phyloP scores from a whole-genome alignment of 2,329 filamentous ascomycete genomes.

The Incumbomyces delicatus region DNA sequence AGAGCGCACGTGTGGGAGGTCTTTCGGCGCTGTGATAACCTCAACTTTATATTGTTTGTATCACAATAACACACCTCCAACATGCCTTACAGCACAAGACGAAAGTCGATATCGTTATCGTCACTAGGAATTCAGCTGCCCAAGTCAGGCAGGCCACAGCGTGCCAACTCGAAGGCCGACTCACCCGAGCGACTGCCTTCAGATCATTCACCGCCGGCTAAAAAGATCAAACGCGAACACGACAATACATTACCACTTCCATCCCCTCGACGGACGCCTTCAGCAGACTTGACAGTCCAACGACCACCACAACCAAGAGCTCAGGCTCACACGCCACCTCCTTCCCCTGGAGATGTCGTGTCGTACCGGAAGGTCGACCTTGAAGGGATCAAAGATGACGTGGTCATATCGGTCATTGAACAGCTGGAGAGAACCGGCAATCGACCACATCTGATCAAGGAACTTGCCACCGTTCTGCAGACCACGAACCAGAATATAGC shows the following conservation, averaged over 20 bases:
- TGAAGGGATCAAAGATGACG: slow-evolving; percentile 83
- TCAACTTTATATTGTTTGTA: background rate
- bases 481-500: slow-evolving; percentile 72
- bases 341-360: slow-evolving; percentile 50
- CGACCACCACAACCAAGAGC: slow-evolving; percentile 24
- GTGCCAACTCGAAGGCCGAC: slow-evolving; percentile 53
- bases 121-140: slow-evolving; percentile 85
- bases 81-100: slow-evolving; percentile 94
- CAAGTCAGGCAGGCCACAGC: slow-evolving; percentile 45
- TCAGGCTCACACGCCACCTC: slow-evolving; percentile 64
- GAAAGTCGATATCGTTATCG: slow-evolving; percentile 87
- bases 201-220: slow-evolving; percentile 47
- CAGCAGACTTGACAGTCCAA: slow-evolving; percentile 25
- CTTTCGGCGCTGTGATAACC: background rate
- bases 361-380: slow-evolving; percentile 57
- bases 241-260: slow-evolving; percentile 24
- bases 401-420: slow-evolving; percentile 80
- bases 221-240: slow-evolving; percentile 73
- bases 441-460: slow-evolving; percentile 86
- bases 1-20: background rate
- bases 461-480: slow-evolving; percentile 72
- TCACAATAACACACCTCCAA: background rate
- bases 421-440: slow-evolving; percentile 86
- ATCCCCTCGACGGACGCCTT: slow-evolving; percentile 10
- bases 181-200: slow-evolving; percentile 46